phyloP scores from a whole-genome alignment of 2,329 filamentous ascomycete genomes.

The Ophiostoma quercus region DNA sequence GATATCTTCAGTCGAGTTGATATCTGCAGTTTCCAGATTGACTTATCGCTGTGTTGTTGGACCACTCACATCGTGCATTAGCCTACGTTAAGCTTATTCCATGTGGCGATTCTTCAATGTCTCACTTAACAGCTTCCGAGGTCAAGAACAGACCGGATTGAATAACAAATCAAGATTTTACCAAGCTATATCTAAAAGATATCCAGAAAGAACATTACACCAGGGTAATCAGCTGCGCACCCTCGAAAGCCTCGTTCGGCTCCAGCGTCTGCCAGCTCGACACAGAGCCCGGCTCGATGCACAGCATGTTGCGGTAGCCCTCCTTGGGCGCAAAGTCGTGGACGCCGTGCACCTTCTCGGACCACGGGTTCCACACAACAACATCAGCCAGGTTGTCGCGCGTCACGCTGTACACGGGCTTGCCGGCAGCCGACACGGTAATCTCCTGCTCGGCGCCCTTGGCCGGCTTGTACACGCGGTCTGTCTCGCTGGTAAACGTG shows the following conservation, averaged over 20 bases:
- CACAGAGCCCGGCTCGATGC: slow-evolving; percentile 85
- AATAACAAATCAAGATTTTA: neutral
- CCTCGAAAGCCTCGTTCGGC: slow-evolving; percentile 63
- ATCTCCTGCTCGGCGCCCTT: slow-evolving; percentile 55
- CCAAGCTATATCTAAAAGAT: neutral
- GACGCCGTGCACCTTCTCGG: slow-evolving; percentile 74
- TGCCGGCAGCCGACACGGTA: slow-evolving; percentile 57
- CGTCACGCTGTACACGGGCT: slow-evolving; percentile 64
- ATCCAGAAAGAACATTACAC: slow-evolving; percentile 27
- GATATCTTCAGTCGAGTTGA: neutral
- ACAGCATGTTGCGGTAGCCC: slow-evolving; percentile 89
- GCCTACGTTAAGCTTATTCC: neutral
- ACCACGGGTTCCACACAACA: slow-evolving; percentile 97
- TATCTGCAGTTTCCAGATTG: neutral
- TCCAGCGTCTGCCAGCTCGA: slow-evolving; percentile 79
- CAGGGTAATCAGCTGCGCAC: slow-evolving; percentile 51
- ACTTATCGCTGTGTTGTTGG: too few species aligned
- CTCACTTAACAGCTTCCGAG: neutral
- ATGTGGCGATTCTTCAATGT: slow-evolving; percentile 2
- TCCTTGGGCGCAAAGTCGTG: slow-evolving; percentile 84
- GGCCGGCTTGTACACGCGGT: slow-evolving; percentile 77
- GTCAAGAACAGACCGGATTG: neutral
- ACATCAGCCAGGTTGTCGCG: slow-evolving; percentile 82
- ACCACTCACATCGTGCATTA: neutral
- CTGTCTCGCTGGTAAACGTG: slow-evolving; percentile 70